A percentile compares a stretch with the other conserved stretches of the same genome.
Evolutionary conservation across 345 rosid genomes (phyloP).

Genomic region (Citrus reticulata): DNA sequence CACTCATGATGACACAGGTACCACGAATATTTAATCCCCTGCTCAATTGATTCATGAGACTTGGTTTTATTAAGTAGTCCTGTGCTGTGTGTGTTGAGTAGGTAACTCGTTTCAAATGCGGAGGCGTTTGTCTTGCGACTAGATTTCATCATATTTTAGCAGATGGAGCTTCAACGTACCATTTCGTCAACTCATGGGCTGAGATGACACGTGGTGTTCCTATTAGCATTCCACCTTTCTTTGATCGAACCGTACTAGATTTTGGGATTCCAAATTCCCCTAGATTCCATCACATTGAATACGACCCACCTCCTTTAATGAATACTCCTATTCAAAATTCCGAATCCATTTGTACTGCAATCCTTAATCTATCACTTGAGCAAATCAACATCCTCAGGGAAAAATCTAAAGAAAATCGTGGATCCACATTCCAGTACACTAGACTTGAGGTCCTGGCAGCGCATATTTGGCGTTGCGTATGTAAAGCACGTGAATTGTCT

Average conservation of each 20-base stretch:
- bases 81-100: too few relatives aligned
- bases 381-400: too few relatives aligned
- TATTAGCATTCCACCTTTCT: not conserved
- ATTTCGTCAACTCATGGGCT: conserved; percentile 12
- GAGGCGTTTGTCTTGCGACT: conserved; percentile 12
- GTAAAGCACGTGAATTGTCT: not conserved
- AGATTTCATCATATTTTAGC: not conserved
- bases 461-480: too few relatives aligned
- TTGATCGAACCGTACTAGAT: conserved; percentile 11
- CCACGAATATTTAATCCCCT: not conserved
- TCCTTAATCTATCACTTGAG: too few relatives aligned
- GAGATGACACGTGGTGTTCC: not conserved
- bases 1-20: conserved; percentile 29
- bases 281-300: not conserved
- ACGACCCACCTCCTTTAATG: not conserved
- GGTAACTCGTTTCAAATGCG: conserved; percentile 14
- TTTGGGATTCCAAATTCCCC: not conserved
- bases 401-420: too few relatives aligned
- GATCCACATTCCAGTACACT: too few relatives aligned
- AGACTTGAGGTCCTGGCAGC: too few relatives aligned
- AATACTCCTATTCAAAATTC: not conserved
- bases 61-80: too few relatives aligned
- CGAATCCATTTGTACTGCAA: not conserved
- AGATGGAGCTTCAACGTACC: not conserved
- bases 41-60: not conserved